Evolutionary conservation across 1,139 yeast genomes (phyloP).

Genomic region (Lodderomyces pseudojiufengensis): DNA sequence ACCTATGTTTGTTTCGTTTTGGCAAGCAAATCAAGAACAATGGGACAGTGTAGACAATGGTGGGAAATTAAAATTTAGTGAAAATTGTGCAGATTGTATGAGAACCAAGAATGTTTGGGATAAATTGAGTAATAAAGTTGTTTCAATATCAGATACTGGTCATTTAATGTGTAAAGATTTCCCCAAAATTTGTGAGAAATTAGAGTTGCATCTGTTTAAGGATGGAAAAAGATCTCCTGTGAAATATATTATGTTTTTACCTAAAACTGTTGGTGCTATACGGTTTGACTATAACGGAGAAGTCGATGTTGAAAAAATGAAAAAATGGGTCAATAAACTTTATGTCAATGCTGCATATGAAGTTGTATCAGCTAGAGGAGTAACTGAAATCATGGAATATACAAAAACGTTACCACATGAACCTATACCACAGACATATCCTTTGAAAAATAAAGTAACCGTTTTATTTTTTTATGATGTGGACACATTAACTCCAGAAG

Average conservation of each 20-base stretch:
- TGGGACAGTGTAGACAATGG: slow-evolving; percentile 35
- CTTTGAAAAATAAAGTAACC: slow-evolving; percentile 41
- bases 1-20: slow-evolving; percentile 59
- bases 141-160: slow-evolving; percentile 42
- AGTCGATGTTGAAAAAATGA: slow-evolving; percentile 25
- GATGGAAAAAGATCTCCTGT: slow-evolving; percentile 21
- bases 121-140: slow-evolving; percentile 46
- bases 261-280: slow-evolving; percentile 32
- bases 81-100: slow-evolving; percentile 46
- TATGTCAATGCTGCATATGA: slow-evolving; percentile 38
- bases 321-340: slow-evolving; percentile 30
- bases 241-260: slow-evolving; percentile 36
- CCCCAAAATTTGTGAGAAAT: slow-evolving; percentile 44
- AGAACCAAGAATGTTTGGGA: slow-evolving; percentile 57
- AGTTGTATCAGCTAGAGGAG: slow-evolving; percentile 33
- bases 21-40: slow-evolving; percentile 52
- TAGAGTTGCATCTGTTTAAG: slow-evolving; percentile 39
- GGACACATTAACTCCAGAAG: slow-evolving; percentile 52
- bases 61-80: slow-evolving; percentile 32
- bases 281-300: slow-evolving; percentile 35
- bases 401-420: slow-evolving; percentile 29
- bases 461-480: slow-evolving; percentile 56
- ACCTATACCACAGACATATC: slow-evolving; percentile 35
- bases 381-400: slow-evolving; percentile 41
- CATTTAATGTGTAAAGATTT: slow-evolving; percentile 58